Percentiles rank a stretch among this genome's conserved stretches.
phyloP scores from a whole-genome alignment of 2,329 filamentous ascomycete species.

The Chrysoporthe deuterocubensis region DNA sequence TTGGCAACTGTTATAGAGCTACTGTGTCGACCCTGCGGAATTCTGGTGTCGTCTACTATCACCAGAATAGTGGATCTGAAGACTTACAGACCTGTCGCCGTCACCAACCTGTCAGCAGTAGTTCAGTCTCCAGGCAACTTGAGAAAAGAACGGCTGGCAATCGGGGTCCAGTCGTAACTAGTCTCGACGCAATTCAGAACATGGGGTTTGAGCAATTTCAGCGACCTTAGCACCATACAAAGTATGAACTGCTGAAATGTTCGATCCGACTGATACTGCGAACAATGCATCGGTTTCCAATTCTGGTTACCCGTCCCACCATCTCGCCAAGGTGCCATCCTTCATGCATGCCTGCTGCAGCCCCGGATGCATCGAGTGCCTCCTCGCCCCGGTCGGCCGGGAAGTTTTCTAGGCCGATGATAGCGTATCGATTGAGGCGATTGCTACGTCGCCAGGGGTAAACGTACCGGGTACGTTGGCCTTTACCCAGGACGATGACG shows the following conservation, averaged over 20 bases:
- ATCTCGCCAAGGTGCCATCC: conserved; percentile 6
- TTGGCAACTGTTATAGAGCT: background rate
- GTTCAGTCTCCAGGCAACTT: background rate
- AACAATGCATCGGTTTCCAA: conserved; percentile 21
- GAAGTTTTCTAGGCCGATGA: conserved; percentile 18
- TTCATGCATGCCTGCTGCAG: conserved; percentile 11
- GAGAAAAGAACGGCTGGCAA: background rate
- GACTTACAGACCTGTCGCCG: background rate
- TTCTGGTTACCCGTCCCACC: conserved; percentile 14
- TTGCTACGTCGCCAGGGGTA: conserved; percentile 15
- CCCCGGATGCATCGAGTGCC: background rate
- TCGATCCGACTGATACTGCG: background rate
- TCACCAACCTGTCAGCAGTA: background rate
- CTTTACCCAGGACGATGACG: conserved; percentile 19
- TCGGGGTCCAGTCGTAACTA: background rate
- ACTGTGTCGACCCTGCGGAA: background rate
- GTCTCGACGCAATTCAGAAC: background rate
- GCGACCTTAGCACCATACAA: background rate
- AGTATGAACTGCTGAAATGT: background rate
- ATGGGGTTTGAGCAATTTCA: background rate
- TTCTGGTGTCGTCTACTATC: background rate
- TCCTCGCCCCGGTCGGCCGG: conserved; percentile 16
- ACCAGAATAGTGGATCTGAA: background rate
- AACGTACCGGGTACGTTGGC: conserved; percentile 10
- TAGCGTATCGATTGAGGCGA: conserved; percentile 13